phyloP scores from a whole-genome alignment of 495 filamentous ascomycete genomes.

The Margaritispora aquatica region DNA sequence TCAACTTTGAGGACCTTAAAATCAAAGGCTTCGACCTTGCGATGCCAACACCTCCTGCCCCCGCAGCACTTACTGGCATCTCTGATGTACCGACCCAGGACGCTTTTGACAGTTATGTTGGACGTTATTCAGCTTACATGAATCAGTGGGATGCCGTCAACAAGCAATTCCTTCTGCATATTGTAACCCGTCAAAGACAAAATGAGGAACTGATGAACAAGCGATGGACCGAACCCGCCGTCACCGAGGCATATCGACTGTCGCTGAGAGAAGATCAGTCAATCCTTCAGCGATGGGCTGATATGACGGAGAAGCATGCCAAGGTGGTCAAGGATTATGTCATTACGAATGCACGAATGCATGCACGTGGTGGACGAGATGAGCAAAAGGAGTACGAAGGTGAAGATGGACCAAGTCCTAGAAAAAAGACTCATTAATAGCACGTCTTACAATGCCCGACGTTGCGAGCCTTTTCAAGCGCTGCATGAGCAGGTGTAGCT shows the following conservation, averaged over 20 bases:
- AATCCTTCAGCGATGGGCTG: constrained; percentile 58
- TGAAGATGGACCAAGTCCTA: constrained; percentile 1
- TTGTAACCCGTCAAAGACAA: constrained; percentile 53
- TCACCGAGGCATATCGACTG: constrained; percentile 46
- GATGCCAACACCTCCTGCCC: constrained; percentile 57
- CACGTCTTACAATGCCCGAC: background rate
- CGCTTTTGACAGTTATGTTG: constrained; percentile 54
- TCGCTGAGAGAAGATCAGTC: constrained; percentile 57
- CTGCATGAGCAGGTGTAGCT: background rate
- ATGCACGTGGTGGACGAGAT: background rate
- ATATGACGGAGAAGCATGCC: constrained; percentile 57
- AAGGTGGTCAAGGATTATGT: constrained; percentile 53
- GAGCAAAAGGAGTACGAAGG: background rate
- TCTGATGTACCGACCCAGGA: constrained; percentile 35
- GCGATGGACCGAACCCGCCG: constrained; percentile 50
- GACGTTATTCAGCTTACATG: constrained; percentile 61
- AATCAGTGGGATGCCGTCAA: constrained; percentile 63
- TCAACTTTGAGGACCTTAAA: constrained; percentile 59
- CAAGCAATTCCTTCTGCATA: constrained; percentile 57
- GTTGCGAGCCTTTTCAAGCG: background rate
- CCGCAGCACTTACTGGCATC: constrained; percentile 25
- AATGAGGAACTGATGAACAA: constrained; percentile 40
- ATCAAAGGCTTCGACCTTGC: constrained; percentile 63
- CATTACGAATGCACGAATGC: constrained; percentile 45
- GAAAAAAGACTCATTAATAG: constrained; percentile 16